Conservation (phyloP, 2,329 filamentous ascomycete genomes). For the Aspergillus proliferans region DNA sequence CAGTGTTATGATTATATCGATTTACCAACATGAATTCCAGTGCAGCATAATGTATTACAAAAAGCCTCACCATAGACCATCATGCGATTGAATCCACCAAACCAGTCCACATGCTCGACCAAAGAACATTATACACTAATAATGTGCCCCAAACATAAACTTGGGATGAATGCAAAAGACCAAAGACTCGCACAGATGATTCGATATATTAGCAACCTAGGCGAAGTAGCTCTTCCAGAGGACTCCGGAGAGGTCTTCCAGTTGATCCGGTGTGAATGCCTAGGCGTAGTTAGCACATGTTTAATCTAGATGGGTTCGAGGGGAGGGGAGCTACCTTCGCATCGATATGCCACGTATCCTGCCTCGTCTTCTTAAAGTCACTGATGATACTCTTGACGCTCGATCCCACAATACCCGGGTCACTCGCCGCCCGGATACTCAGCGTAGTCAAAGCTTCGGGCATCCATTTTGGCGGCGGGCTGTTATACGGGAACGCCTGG, state of each 20-base stretch:
- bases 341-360: slow-evolving; percentile 97
- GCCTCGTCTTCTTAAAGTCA: slow-evolving; percentile 98
- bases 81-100: neutral
- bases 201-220: slow-evolving; percentile 35
- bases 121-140: neutral
- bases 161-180: too few relatives aligned
- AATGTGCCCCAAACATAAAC: too few relatives aligned
- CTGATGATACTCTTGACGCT: slow-evolving; percentile 89
- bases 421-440: slow-evolving; percentile 76
- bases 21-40: too few relatives aligned
- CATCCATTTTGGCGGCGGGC: slow-evolving; percentile 88
- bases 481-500: slow-evolving; percentile 93
- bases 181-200: neutral
- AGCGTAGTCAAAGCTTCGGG: slow-evolving; percentile 82
- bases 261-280: slow-evolving; percentile 81
- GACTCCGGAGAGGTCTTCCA: slow-evolving; percentile 92
- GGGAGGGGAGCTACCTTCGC: slow-evolving; percentile 67
- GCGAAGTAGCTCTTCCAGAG: slow-evolving; percentile 99
- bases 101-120: neutral
- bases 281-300: slow-evolving; percentile 27
- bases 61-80: neutral
- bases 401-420: slow-evolving; percentile 88
- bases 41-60: neutral
- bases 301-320: neutral
- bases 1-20: too few relatives aligned